Evolutionary conservation across 352 stramenopile species (phyloP), one percentile per base, ranked within the genome.

Genomic region (Halophytophthora batemanensis): DNA sequence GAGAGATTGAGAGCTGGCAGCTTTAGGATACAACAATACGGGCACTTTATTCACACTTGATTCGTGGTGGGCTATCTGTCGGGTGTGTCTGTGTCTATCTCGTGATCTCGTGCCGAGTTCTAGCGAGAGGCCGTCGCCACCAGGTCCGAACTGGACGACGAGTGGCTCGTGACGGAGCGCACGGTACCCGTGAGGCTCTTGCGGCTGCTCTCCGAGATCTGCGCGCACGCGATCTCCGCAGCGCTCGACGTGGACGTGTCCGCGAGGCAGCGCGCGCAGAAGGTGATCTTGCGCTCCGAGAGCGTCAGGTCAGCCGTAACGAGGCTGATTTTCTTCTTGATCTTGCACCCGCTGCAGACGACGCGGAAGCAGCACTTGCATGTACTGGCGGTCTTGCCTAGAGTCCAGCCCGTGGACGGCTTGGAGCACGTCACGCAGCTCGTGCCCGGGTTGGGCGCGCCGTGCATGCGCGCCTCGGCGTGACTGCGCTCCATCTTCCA

Each of bases 401-500:
- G 57, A 12, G 58, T 67, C 59, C 59, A 67, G 0, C 61, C 56
- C 36, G 50, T 66, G 0, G 54, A 64, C 2, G 59, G 25, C 21
- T 45, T 62, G 12, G 36, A 22, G 22, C 64, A 73, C 1, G 45
- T 40, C 3, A 61, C 64, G n/a, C 64, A 73, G 6, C 43, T n/a
- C 19, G 39, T 50, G 11, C 60, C 56, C 0, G 55, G 59, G 40
- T 73, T 59, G 10, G 64, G 64, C 3, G 49, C 53, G 1, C 63
- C 63, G 8, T 71, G 59, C 7, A 59, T n/a, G 13, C 63, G 17
- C 0, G 63, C 59, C 37, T 71, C 63, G 1, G 53, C 44, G 23
- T 71, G 63, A 0, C 58, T 42, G 15, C 64, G 68, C 61, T 74
- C 54, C 70, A 85, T 66, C 18, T 73, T 67, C 77, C 77, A 87